phyloP scores from a whole-genome alignment of 2,329 filamentous ascomycete species.

The Talaromyces rugulosus region DNA sequence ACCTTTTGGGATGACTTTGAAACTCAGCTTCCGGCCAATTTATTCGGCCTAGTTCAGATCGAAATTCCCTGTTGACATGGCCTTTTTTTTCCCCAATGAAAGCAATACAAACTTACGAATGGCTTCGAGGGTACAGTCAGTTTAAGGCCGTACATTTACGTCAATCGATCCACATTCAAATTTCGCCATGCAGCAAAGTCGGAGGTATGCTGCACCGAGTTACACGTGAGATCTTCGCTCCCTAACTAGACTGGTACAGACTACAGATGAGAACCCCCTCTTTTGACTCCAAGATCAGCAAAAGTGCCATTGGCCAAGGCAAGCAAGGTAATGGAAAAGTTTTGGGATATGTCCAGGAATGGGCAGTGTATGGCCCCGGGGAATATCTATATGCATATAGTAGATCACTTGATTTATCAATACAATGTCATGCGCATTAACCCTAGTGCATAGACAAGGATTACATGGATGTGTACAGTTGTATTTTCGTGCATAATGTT shows the following conservation, averaged over 20 bases:
- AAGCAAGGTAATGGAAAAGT: neutral
- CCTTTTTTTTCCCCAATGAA: too few species aligned
- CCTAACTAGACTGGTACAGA: neutral
- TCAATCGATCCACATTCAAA: neutral
- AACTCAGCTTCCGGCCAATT: neutral
- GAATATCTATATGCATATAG: neutral
- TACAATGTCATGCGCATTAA: neutral
- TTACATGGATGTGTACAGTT: neutral
- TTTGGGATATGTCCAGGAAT: neutral
- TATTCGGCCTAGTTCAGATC: neutral
- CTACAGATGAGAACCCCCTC: neutral
- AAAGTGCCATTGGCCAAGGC: neutral
- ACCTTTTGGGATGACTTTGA: too few species aligned
- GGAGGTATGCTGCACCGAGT: neutral
- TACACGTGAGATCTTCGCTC: neutral
- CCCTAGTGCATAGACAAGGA: neutral
- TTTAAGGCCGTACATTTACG: too few species aligned
- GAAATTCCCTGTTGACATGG: neutral
- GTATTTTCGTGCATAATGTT: neutral
- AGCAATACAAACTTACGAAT: too few species aligned
- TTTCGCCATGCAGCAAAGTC: neutral
- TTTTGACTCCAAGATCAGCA: neutral
- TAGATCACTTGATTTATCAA: neutral
- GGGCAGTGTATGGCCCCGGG: neutral
- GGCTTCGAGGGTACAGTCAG: too few species aligned